Evolutionary conservation across 352 stramenopile genomes (phyloP).

Genomic region (Globisporangium rhizosaccharum): DNA sequence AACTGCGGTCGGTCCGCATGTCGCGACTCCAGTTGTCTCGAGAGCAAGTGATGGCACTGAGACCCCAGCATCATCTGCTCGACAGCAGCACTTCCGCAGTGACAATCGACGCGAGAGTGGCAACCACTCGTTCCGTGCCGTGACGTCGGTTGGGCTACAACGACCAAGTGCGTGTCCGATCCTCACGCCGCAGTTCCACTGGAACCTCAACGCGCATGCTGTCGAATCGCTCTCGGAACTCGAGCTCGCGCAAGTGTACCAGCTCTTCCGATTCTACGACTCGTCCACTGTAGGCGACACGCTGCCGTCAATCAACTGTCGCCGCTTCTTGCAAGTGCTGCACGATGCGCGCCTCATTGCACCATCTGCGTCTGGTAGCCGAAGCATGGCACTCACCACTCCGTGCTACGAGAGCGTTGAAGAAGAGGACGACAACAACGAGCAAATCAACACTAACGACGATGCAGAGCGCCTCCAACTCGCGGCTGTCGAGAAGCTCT

Average conservation of each 20-base stretch:
- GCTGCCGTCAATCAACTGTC: constrained; percentile 41
- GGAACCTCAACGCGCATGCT: constrained; percentile 43
- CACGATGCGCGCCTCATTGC: constrained; percentile 28
- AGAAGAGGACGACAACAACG: not conserved
- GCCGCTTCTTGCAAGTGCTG: constrained; percentile 36
- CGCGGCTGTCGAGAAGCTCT: constrained; percentile 33
- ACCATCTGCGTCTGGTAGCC: no score
- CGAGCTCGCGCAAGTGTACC: constrained; percentile 38
- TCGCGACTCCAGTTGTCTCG: no score
- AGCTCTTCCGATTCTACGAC: constrained; percentile 56
- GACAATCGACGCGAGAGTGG: no score
- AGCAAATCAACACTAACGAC: no score
- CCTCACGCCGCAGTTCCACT: constrained; percentile 42
- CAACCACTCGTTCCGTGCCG: no score
- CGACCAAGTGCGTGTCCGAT: constrained; percentile 15
- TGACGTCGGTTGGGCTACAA: not conserved
- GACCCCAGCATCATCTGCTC: no score
- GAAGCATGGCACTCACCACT: no score
- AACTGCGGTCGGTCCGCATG: no score
- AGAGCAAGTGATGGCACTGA: no score
- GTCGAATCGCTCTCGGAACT: constrained; percentile 18
- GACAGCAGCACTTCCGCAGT: no score
- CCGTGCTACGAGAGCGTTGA: not conserved
- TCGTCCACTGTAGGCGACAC: constrained; percentile 38
- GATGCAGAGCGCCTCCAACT: constrained; percentile 1